Evolutionary conservation across 2,329 filamentous ascomycete species (phyloP).

Genomic region (Coniochaeta ligniaria): DNA sequence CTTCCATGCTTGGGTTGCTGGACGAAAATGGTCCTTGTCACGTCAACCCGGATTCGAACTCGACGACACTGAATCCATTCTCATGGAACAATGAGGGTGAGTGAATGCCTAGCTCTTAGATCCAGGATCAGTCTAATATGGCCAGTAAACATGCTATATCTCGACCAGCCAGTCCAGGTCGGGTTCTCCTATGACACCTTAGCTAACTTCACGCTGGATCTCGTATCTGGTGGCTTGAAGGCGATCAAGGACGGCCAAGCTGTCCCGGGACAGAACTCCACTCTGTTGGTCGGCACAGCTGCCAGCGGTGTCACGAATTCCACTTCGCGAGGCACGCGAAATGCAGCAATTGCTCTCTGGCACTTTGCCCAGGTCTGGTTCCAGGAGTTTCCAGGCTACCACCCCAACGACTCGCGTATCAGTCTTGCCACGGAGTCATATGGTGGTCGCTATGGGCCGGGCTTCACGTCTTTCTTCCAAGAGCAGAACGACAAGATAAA

Average conservation of each 20-base stretch:
- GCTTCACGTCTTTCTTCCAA: slow-evolving; percentile 46
- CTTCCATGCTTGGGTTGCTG: slow-evolving; percentile 27
- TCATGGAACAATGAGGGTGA: slow-evolving; percentile 48
- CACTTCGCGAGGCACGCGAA: slow-evolving; percentile 2
- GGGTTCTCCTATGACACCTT: slow-evolving; percentile 18
- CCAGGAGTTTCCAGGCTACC: slow-evolving; percentile 42
- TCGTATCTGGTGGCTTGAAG: slow-evolving; percentile 17
- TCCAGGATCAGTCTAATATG: not conserved
- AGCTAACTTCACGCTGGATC: slow-evolving; percentile 13
- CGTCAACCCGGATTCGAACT: slow-evolving; percentile 42
- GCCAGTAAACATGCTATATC: slow-evolving; percentile 52
- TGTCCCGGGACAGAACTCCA: slow-evolving; percentile 1
- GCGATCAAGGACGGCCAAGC: slow-evolving; percentile 20
- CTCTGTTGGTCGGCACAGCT: slow-evolving; percentile 1
- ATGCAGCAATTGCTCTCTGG: slow-evolving; percentile 7
- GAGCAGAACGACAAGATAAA: slow-evolving; percentile 45
- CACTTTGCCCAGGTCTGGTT: slow-evolving; percentile 8
- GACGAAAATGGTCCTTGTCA: slow-evolving; percentile 13
- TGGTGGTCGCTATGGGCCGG: slow-evolving; percentile 50
- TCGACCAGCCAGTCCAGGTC: slow-evolving; percentile 44
- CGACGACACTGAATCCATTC: slow-evolving; percentile 41
- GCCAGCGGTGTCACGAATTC: slow-evolving; percentile 2
- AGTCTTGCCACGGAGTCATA: slow-evolving; percentile 47
- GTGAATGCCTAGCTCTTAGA: slow-evolving; percentile 18
- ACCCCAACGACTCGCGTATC: slow-evolving; percentile 33